Base-by-base conservation (phyloP, 2,329 filamentous ascomycete genomes). In the Emergomyces pasteurianus region DNA sequence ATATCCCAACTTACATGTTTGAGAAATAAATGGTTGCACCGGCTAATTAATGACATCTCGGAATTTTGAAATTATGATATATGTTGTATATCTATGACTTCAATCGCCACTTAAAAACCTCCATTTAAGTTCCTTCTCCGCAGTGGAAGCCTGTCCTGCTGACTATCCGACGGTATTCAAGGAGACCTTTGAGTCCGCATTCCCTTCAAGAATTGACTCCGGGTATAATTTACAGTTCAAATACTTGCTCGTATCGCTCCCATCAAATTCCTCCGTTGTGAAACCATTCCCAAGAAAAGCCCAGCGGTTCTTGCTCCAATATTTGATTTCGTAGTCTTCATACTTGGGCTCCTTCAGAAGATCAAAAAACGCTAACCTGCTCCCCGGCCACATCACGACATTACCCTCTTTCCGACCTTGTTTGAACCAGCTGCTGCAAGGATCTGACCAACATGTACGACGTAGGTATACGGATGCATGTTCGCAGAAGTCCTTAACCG, bases 361-460 rank as follows among this genome's bases (percentile, higher is more conserved):
- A 16, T 65, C 62, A 36, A 65, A 62, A 58, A 63, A 65, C 0
- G 62, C 60, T 21, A 70, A 58, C 18, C 67, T 60, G 14, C 58
- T 65, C 34, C 67, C 68, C 10, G 68, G 68, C 66, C 67, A 70
- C 47, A 67, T 61, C 28, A 64, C 64, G 38, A 66, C 59, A 31
- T 64, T 63, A 10, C 67, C 67, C 47, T 65, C 64, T 58, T 62
- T 63, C 43, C 58, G 63, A 12, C 66, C 66, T 50, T 68, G 66
- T 59, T 65, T 65, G 57, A 63, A 66, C 65, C 65, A 58, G 62
- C 66, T 43, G 62, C 67, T 60, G 43, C 65, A 66, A 9, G 59
- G 58, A 36, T 63, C 62, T 6, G 61, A 57, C 61, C 62, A 66
- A 34, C 61, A 58, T 9, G 62, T 63, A 57, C 61, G 61, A 23